phyloP scores from a whole-genome alignment of 2,329 filamentous ascomycete species.

The Arthroderma sp. region DNA sequence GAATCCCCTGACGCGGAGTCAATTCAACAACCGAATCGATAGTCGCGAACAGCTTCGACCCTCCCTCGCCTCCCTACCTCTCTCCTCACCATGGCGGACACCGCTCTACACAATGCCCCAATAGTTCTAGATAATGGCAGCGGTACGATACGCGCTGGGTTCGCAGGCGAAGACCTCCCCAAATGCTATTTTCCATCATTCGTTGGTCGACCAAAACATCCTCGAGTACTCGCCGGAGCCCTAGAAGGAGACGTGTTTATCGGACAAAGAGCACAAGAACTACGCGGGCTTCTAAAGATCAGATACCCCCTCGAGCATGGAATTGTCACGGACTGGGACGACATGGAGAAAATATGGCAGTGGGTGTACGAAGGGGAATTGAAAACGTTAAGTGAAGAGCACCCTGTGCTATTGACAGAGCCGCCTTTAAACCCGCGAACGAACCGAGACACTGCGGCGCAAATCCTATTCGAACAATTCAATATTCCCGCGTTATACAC shows the following conservation, averaged over 20 bases:
- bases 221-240: slow-evolving; percentile 87
- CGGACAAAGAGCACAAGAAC: slow-evolving; percentile 77
- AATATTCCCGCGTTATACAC: slow-evolving; percentile 95
- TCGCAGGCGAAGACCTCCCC: slow-evolving; percentile 87
- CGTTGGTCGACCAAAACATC: slow-evolving; percentile 89
- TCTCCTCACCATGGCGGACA: slow-evolving; percentile 45
- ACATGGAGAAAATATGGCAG: slow-evolving; percentile 99
- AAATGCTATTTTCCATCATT: slow-evolving; percentile 98
- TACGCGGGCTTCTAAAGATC: slow-evolving; percentile 89
- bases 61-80: background rate
- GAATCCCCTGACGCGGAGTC: background rate
- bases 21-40: background rate
- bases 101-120: slow-evolving; percentile 79
- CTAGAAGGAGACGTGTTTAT: slow-evolving; percentile 96
- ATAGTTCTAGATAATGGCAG: slow-evolving; percentile 99
- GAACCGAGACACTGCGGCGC: slow-evolving; percentile 91
- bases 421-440: slow-evolving; percentile 87
- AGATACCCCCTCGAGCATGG: slow-evolving; percentile 92
- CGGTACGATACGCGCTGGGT: slow-evolving; percentile 91
- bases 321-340: slow-evolving; percentile 98
- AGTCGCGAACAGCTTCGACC: slow-evolving; percentile 4
- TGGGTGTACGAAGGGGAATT: slow-evolving; percentile 93
- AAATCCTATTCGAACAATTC: slow-evolving; percentile 97
- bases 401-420: slow-evolving; percentile 91
- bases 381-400: slow-evolving; percentile 96